A percentile compares a stretch with the other conserved stretches of the same genome.
Conservation (phyloP, 306 rosid genomes). For the Cucurbita moschata region DNA sequence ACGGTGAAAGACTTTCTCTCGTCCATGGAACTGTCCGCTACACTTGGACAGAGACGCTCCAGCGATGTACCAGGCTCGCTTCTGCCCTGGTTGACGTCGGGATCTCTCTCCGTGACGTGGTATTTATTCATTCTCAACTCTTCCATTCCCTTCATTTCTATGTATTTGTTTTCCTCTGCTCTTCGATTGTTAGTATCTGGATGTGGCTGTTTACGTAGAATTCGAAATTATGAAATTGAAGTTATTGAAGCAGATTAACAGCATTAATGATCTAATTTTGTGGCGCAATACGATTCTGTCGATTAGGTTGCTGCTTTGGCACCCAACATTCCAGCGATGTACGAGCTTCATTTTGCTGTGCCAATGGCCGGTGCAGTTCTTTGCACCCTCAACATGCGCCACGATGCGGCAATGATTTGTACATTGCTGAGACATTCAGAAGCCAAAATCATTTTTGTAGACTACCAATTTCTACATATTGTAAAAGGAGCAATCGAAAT, state of each 20-base stretch:
- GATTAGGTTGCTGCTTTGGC: conserved; percentile 68
- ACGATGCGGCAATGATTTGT: conserved; percentile 47
- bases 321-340: conserved; percentile 68
- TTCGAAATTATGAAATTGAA: too few relatives aligned
- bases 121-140: conserved; percentile 2
- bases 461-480: conserved; percentile 34
- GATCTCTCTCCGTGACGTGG: conserved; percentile 48
- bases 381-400: conserved; percentile 56
- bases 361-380: conserved; percentile 88
- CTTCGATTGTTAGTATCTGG: not conserved
- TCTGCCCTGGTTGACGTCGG: conserved; percentile 36
- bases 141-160: not conserved
- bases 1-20: conserved; percentile 35
- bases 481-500: conserved; percentile 45
- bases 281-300: not conserved
- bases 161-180: too few relatives aligned
- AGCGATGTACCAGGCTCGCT: conserved; percentile 68
- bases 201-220: too few relatives aligned
- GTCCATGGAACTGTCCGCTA: conserved; percentile 25
- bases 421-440: conserved; percentile 47
- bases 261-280: not conserved
- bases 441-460: conserved; percentile 56
- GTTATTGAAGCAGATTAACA: not conserved
- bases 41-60: conserved; percentile 56
- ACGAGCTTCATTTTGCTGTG: conserved; percentile 74